Evolutionary conservation across 192 early-diverging fungal species (phyloP), one percentile per base, ranked within the genome.

Genomic region (Podila epicladia): DNA sequence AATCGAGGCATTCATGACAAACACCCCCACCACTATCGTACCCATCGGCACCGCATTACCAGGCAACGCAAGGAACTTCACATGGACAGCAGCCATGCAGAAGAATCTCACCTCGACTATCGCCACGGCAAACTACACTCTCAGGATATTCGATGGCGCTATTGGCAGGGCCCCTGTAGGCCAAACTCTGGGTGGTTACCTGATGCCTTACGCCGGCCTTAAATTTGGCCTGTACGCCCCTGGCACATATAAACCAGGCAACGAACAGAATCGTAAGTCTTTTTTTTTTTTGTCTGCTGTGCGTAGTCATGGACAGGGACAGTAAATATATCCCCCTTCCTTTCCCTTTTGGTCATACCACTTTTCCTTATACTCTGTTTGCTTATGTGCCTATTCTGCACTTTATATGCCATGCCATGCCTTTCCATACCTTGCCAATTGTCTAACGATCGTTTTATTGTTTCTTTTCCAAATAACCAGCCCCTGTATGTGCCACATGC

Each of bases 51-150:
- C 53, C 4, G 77, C 51, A 5, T 26, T 80, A 8, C 65, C 77
- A 11, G 77, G 77, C 41, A 80, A 62, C 62, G n/a, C 48, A 22
- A 51, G 31, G 24, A 80, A 80, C 62, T 80, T 61, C 31, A 80
- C 77, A 38, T 80, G 77, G 77, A 41, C 77, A 20, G 71, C 45
- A 50, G 66, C 53, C 17, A 69, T 24, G 5, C 77, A 80, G 26
- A 49, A 41, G 31, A 80, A 80, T 22, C 1, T 11, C 20, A 69
- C 77, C 5, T 31, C 72, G 15, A 67, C 77, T 12, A 28, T 80
- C 17, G 38, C 4, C 9, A 69, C 71, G 35, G 66, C 41, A 2
- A 51, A 69, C 11, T 69, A 80, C 31, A 65, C 66, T 31, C 53
- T 73, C 13, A 59, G 71, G 53, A 69, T 69, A 28, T 69, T 69